Percentiles rank a stretch among this genome's conserved stretches.
phyloP scores from a whole-genome alignment of 2,329 filamentous ascomycete genomes.

The Talaromyces funiculosus region DNA sequence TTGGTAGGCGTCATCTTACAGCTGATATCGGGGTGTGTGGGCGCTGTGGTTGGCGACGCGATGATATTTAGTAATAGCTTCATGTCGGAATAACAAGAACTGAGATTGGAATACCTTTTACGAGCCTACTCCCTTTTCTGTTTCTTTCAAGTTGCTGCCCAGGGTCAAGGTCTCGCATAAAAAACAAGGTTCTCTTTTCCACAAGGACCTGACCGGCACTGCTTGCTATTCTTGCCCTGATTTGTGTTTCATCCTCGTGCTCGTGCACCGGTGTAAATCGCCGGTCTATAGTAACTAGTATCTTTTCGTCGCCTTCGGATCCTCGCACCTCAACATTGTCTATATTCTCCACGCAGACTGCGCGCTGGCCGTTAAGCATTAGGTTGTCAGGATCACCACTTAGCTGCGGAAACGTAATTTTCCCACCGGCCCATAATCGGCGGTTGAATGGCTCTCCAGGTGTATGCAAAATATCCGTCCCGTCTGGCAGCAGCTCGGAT shows the following conservation, averaged over 20 bases:
- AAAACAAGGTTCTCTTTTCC: conserved; percentile 59
- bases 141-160: conserved; percentile 27
- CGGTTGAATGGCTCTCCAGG: conserved; percentile 67
- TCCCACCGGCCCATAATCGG: conserved; percentile 85
- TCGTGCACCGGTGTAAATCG: conserved; percentile 41
- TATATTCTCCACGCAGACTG: conserved; percentile 44
- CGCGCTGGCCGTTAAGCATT: conserved; percentile 30
- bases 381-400: conserved; percentile 18
- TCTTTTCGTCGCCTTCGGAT: conserved; percentile 47
- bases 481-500: conserved; percentile 66
- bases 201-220: conserved; percentile 43
- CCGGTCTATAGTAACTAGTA: conserved; percentile 58
- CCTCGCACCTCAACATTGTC: conserved; percentile 48
- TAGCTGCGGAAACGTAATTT: conserved; percentile 50
- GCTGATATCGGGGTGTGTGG: conserved; percentile 48
- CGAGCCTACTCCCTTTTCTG: conserved; percentile 21
- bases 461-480: conserved; percentile 73
- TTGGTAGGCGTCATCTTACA: conserved; percentile 61
- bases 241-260: conserved; percentile 27
- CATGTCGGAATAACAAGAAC: conserved; percentile 7
- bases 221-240: conserved; percentile 41
- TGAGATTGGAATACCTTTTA: conserved; percentile 31
- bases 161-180: conserved; percentile 50
- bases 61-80: neutral
- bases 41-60: conserved; percentile 33